Evolutionary conservation across 2,329 filamentous ascomycete species (phyloP), one percentile per base, ranked within the genome.

Genomic region (Phyllosticta paracitricarpa): DNA sequence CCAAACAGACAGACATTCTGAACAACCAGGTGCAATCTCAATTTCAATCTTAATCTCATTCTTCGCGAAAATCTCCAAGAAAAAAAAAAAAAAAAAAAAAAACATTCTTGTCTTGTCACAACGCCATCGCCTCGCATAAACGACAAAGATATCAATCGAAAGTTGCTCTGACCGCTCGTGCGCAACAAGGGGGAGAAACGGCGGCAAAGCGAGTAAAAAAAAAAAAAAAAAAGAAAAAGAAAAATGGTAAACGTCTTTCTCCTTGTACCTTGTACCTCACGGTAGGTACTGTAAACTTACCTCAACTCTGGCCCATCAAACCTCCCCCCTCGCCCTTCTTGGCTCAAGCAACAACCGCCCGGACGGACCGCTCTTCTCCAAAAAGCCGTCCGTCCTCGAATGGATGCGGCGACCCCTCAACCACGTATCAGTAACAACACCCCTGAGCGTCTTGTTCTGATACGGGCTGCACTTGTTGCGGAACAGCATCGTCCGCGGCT

Each of bases 381-480:
- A 76, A 65, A 91, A 89, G 1, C 78, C 77, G 0, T 78, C 82
- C n/a, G 83, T 85, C 33, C 89, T 79, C 64, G 83, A 81, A 72
- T 88, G 95, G n/a, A 96, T 81, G 71, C 82, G 86, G 65, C 77
- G 78, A 0, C 92, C 92, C 6, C 91, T 81, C 64, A 97, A 70
- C 89, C 90, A 96, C 7, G 92, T 96, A 80, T 95, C 89, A 62
- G 77, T 79, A 10, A 96, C 91, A 63, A 91, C 83, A 1, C 92
- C 92, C 55, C 81, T 82, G 68, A 97, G 86, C 33, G 78, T 81
- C 73, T 87, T 88, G 22, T 89, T 89, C 72, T 96, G 88, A 81
- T 95, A 97, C 0, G 92, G 91, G 61, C 87, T 91, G 78, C 91
- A 92, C 70, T 91, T 90, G 75, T 97, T 96, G 75, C 91, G 87